A percentile compares a stretch with the other conserved stretches of the same genome.
Evolutionary conservation across 73 alveolate genomes (phyloP).

Genomic region (Stentor coeruleus): DNA sequence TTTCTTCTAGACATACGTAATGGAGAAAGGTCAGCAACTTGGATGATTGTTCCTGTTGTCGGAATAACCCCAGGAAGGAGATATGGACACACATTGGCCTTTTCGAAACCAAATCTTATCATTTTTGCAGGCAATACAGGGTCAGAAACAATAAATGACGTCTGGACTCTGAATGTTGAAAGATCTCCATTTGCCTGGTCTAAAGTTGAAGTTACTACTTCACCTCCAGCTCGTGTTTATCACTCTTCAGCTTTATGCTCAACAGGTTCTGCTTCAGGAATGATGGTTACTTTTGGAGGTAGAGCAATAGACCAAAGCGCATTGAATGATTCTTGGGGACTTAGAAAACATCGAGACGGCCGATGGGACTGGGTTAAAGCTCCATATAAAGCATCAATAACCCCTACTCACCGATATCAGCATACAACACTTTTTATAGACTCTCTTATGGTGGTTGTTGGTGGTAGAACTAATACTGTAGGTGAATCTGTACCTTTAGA

Average conservation of each 20-base stretch:
- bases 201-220: conserved; percentile 70
- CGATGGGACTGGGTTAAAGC: conserved; percentile 99
- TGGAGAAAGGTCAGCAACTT: conserved; percentile 50
- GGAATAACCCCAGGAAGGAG: conserved; percentile 99
- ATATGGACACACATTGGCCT: conserved; percentile 95
- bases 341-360: conserved; percentile 97
- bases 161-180: conserved; percentile 88
- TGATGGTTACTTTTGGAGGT: conserved; percentile 97
- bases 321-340: conserved; percentile 96
- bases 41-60: conserved; percentile 98
- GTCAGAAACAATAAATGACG: conserved; percentile 89
- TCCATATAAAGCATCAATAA: conserved; percentile 43
- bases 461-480: conserved; percentile 87
- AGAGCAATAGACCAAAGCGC: conserved; percentile 80
- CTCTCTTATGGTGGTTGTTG: conserved; percentile 83
- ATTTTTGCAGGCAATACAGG: conserved; percentile 98
- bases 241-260: conserved; percentile 96
- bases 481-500: conserved; percentile 90
- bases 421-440: conserved; percentile 93
- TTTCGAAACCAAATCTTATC: conserved; percentile 86
- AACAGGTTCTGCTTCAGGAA: conserved; percentile 97
- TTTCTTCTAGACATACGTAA: conserved; percentile 44
- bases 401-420: conserved; percentile 55
- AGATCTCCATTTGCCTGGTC: conserved; percentile 87
- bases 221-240: conserved; percentile 93